Percentiles rank a stretch among this genome's conserved stretches.
Evolutionary conservation across 2,329 filamentous ascomycete genomes (phyloP).

Genomic region (Rutstroemia sp.): DNA sequence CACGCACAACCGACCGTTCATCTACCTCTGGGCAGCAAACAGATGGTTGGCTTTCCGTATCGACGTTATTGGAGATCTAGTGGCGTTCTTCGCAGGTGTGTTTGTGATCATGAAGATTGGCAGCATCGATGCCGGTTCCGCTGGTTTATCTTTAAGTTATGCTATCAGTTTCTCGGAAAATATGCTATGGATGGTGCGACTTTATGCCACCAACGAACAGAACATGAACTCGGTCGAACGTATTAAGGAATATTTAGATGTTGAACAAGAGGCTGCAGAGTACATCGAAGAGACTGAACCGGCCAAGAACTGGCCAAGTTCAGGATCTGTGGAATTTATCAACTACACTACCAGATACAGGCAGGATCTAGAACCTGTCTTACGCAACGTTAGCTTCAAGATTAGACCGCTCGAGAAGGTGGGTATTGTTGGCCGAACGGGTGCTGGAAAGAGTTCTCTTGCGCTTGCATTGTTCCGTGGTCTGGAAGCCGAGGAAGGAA

Average conservation of each 20-base stretch:
- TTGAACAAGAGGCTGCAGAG: slow-evolving; percentile 83
- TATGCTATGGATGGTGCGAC: slow-evolving; percentile 87
- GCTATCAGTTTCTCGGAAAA: slow-evolving; percentile 97
- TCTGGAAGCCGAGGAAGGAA: slow-evolving; percentile 82
- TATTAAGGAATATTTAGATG: slow-evolving; percentile 92
- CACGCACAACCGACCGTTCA: slow-evolving; percentile 84
- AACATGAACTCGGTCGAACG: slow-evolving; percentile 99
- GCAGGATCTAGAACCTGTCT: slow-evolving; percentile 76
- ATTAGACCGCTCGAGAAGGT: slow-evolving; percentile 86
- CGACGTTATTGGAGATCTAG: slow-evolving; percentile 81
- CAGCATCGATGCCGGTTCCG: slow-evolving; percentile 79
- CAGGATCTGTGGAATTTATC: slow-evolving; percentile 81
- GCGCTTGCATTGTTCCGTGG: slow-evolving; percentile 90
- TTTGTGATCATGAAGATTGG: slow-evolving; percentile 84
- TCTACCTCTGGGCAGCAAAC: slow-evolving; percentile 94
- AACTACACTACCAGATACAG: slow-evolving; percentile 87
- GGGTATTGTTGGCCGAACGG: slow-evolving; percentile 90
- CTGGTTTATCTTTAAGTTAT: slow-evolving; percentile 89
- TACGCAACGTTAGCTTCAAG: slow-evolving; percentile 78
- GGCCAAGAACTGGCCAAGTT: slow-evolving; percentile 71
- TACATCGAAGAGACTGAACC: slow-evolving; percentile 75
- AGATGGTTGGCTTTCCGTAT: slow-evolving; percentile 93
- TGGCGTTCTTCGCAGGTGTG: slow-evolving; percentile 86
- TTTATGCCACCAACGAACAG: slow-evolving; percentile 93
- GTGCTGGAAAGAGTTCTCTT: slow-evolving; percentile 92